Conservation (phyloP, 345 rosid species). For the Capsella bursapastoris region DNA sequence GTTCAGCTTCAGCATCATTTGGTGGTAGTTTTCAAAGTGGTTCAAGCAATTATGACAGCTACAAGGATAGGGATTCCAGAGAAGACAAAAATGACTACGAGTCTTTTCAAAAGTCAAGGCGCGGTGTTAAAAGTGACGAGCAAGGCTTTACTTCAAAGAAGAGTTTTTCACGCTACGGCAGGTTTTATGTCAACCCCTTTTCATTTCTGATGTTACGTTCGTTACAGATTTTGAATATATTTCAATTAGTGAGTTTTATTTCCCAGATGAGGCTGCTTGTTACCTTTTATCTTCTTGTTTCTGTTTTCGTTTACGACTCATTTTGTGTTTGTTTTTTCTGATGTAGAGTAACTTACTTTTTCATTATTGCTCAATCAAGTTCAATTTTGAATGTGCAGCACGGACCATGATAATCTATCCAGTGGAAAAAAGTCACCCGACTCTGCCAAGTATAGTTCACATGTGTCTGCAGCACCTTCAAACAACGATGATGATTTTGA, state of each 20-base stretch:
- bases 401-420: conserved; percentile 56
- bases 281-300: neutral
- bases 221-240: neutral
- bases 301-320: conserved; percentile 6
- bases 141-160: conserved; percentile 51
- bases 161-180: conserved; percentile 54
- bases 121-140: conserved; percentile 49
- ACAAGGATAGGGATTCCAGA: conserved; percentile 53
- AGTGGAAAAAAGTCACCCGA: conserved; percentile 54
- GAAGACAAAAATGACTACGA: conserved; percentile 61
- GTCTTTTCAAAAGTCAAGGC: conserved; percentile 59
- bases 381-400: conserved; percentile 54
- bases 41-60: conserved; percentile 60
- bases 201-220: conserved; percentile 17
- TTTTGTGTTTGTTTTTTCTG: neutral
- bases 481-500: conserved; percentile 71
- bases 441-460: conserved; percentile 49
- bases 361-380: conserved; percentile 29
- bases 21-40: conserved; percentile 62
- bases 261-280: conserved; percentile 3
- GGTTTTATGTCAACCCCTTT: conserved; percentile 50
- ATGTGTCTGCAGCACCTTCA: conserved; percentile 49
- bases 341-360: neutral
- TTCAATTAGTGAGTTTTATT: neutral
- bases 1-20: conserved; percentile 66